Percentiles rank a stretch among this genome's conserved stretches.
phyloP scores from a whole-genome alignment of 2,329 filamentous ascomycete genomes.

The Macroventuria anomochaeta region DNA sequence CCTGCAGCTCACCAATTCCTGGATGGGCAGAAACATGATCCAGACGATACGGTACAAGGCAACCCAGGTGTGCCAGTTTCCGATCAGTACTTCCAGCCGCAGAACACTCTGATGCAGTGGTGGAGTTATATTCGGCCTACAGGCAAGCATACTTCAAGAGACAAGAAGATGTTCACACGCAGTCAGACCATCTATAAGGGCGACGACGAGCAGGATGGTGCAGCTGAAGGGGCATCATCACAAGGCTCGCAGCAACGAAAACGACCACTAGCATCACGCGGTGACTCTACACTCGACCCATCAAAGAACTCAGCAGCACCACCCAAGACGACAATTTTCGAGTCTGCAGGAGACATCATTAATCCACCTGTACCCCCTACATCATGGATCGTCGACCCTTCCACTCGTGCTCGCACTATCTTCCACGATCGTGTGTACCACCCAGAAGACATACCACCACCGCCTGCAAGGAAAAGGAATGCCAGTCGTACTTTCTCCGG shows the following conservation, averaged over 20 bases:
- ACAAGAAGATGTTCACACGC: constrained; percentile 61
- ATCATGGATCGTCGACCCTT: constrained; percentile 84
- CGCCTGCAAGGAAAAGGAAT: constrained; percentile 60
- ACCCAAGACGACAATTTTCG: constrained; percentile 90
- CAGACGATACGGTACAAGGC: constrained; percentile 18
- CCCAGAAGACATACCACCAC: constrained; percentile 87
- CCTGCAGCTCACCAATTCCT: constrained; percentile 43
- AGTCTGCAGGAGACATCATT: constrained; percentile 90
- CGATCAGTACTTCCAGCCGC: constrained; percentile 39
- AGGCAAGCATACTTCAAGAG: constrained; percentile 72
- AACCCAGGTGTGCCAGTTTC: constrained; percentile 21
- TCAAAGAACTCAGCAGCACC: constrained; percentile 67
- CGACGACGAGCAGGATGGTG: constrained; percentile 27
- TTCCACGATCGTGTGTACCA: constrained; percentile 98
- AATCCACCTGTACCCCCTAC: constrained; percentile 84
- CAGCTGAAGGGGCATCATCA: constrained; percentile 21
- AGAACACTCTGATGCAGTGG: constrained; percentile 59
- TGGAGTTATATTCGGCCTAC: constrained; percentile 75
- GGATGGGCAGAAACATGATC: constrained; percentile 35
- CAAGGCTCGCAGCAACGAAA: constrained; percentile 35
- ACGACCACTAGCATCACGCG: constrained; percentile 55
- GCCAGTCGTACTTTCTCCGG: constrained; percentile 47
- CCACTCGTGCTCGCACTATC: constrained; percentile 82
- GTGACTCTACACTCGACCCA: constrained; percentile 59
- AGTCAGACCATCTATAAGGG: constrained; percentile 42